Evolutionary conservation across 768 basidiomycete species (phyloP), one percentile per base, ranked within the genome.

Genomic region (Trametes maxima): DNA sequence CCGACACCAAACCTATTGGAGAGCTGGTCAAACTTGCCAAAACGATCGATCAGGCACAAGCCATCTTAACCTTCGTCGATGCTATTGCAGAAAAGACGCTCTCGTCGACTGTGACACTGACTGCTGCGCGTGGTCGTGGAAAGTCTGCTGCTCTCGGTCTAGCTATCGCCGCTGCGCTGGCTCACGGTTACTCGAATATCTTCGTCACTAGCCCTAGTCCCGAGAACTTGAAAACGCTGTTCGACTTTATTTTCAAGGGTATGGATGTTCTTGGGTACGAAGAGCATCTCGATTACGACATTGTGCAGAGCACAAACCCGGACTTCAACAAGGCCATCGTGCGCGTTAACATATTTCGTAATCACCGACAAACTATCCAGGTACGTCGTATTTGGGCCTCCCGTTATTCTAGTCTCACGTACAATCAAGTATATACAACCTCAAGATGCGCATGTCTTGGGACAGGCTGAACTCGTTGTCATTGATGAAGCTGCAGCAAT

Each of bases 401-500:
- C 7, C n/a, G 6, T n/a, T 2, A 19, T 37, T 36, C 16, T 33
- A 13, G 8, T 35, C 24, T 6, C 17, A 7, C 45, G 6, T 0
- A 22, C 25, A 11, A 21, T 45, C 17, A 39, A 99, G 94, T 99
- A 98, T 72, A 98, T 99, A 48, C 92, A 95, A 82, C 97, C 97
- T 0, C 88, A 97, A 80, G 97, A 99, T 72, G 90, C 94, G 0
- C 96, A 99, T 72, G 95, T 98, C 19, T 85, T 99, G 12, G 95
- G 96, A 8, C 97, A 98, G 72, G 97, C 97, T 0, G 97, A 99
- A 69, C 83, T 99, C 7, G 88, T 99, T 65, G 90, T 99, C 68
- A 96, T 99, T 65, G 97, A 99, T 69, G 97, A 99, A 75, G 96
- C 96, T 7, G 97, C 97, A 10, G 97, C 97, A 19, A 98, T 98